Conservation (phyloP, 1,139 yeast species). For the Scheffersomyces lignicola region DNA sequence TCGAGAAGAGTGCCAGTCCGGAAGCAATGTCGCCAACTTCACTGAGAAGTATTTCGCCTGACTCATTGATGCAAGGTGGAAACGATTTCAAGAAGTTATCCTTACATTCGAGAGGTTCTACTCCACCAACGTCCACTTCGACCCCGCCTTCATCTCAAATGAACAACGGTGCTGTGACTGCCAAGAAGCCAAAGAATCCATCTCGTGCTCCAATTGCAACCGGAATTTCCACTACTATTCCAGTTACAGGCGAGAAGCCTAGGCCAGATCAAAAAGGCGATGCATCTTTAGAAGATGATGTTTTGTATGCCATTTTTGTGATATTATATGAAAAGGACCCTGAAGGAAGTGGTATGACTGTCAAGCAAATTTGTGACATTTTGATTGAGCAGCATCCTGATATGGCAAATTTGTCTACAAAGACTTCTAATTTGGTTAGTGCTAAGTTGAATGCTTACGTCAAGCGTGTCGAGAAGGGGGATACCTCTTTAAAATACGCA, state of each 20-base stretch:
- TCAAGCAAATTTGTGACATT: conserved; percentile 77
- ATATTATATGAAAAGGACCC: conserved; percentile 69
- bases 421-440: conserved; percentile 77
- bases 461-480: conserved; percentile 80
- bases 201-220: conserved; percentile 58
- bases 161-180: conserved; percentile 7
- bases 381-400: conserved; percentile 73
- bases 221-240: conserved; percentile 75
- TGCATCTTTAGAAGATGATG: conserved; percentile 71
- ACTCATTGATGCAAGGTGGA: conserved; percentile 35
- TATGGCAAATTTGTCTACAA: conserved; percentile 75
- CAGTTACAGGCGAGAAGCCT: conserved; percentile 80
- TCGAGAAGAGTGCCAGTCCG: conserved; percentile 9
- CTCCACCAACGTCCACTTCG: conserved; percentile 25
- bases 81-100: neutral
- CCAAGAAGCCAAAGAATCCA: conserved; percentile 38
- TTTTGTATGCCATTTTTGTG: conserved; percentile 68
- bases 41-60: conserved; percentile 43
- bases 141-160: conserved; percentile 13
- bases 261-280: conserved; percentile 62
- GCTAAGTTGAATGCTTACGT: conserved; percentile 84
- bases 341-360: conserved; percentile 77
- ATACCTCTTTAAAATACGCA: conserved; percentile 66
- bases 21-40: conserved; percentile 34
- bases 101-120: conserved; percentile 27